Evolutionary conservation across 257 asterid species (phyloP).

Genomic region (Salvia hispanica): DNA sequence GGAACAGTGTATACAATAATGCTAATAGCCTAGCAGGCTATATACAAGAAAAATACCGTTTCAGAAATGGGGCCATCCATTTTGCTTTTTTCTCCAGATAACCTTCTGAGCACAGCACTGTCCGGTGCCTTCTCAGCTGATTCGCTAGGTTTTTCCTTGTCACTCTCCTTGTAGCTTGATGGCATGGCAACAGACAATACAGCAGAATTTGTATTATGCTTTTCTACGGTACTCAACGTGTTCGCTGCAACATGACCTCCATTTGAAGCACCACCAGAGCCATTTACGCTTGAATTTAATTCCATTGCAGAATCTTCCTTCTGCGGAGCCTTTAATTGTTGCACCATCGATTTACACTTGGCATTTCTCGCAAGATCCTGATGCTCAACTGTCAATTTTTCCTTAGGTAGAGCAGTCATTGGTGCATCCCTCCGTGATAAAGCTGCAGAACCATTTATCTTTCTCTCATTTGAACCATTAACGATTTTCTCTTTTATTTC

Average conservation of each 20-base stretch:
- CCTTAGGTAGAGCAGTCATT: slow-evolving; percentile 29
- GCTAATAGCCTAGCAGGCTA: not conserved
- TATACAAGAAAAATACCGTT: slow-evolving; percentile 44
- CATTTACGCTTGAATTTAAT: slow-evolving; percentile 26
- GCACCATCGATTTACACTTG: slow-evolving; percentile 34
- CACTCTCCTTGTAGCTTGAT: slow-evolving; percentile 25
- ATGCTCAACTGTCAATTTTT: slow-evolving; percentile 29
- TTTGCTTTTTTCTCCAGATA: slow-evolving; percentile 34
- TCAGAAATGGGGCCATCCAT: slow-evolving; percentile 28
- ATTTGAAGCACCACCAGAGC: slow-evolving; percentile 34
- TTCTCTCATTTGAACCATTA: slow-evolving; percentile 45
- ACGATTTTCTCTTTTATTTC: slow-evolving; percentile 41
- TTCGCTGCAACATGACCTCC: slow-evolving; percentile 29
- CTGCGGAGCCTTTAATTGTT: slow-evolving; percentile 32
- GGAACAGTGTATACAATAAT: not conserved
- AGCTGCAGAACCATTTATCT: slow-evolving; percentile 34
- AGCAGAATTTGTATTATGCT: slow-evolving; percentile 34
- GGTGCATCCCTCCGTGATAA: slow-evolving; percentile 37
- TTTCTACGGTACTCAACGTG: slow-evolving; percentile 28
- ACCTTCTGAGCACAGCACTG: slow-evolving; percentile 19
- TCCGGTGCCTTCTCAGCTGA: slow-evolving; percentile 29
- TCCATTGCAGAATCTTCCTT: slow-evolving; percentile 31
- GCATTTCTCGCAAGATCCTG: slow-evolving; percentile 35
- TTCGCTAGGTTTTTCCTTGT: slow-evolving; percentile 28
- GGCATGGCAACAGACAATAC: slow-evolving; percentile 31